These are phyloP conservation scores for Agapanthus africanus DNA, from an alignment of 106 monocot genomes.

Conservation along the genomic window DNA sequence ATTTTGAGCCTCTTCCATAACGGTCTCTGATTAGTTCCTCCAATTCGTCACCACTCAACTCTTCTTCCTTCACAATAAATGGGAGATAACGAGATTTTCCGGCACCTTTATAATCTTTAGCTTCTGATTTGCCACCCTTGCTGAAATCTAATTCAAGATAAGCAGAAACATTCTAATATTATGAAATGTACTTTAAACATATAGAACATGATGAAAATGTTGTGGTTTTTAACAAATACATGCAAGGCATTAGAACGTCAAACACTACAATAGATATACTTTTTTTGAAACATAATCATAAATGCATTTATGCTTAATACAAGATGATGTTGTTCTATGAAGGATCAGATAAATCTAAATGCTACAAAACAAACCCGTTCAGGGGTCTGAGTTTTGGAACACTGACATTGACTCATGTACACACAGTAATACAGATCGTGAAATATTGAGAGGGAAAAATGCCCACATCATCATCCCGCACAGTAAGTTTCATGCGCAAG, in stretches of 20 bases:
- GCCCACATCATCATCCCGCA: no score
- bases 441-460: no score
- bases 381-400: no score
- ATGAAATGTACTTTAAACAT: neutral
- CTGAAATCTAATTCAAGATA: conserved; percentile 15
- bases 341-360: neutral
- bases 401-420: no score
- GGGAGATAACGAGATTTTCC: conserved; percentile 38
- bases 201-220: neutral
- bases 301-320: neutral
- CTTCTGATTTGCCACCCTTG: conserved; percentile 11
- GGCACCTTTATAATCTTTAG: conserved; percentile 21
- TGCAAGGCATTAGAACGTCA: neutral
- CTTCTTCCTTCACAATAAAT: conserved; percentile 77
- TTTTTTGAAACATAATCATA: neutral
- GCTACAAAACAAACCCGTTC: no score
- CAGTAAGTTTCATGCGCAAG: no score
- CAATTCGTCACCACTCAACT: conserved; percentile 72
- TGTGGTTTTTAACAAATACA: neutral
- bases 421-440: no score
- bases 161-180: neutral
- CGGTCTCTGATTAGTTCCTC: conserved; percentile 62
- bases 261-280: neutral
- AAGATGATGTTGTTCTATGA: neutral
- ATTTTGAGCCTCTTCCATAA: conserved; percentile 43